Percentiles rank a stretch among this genome's conserved stretches.
Evolutionary conservation across 805 yeast genomes (phyloP).

Genomic region (Alloascoidea hylecoeti): DNA sequence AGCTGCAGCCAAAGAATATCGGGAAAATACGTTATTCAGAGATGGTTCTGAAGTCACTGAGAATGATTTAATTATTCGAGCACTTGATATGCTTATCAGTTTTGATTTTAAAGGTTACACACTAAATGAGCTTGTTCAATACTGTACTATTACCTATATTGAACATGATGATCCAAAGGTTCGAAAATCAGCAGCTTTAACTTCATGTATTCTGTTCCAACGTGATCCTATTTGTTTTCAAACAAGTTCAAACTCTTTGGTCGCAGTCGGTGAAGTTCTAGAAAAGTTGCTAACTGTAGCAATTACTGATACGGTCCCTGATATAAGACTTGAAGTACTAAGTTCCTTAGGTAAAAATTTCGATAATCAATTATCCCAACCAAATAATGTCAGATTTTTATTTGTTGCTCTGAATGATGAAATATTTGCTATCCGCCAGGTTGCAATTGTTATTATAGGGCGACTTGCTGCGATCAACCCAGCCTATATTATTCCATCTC

Average conservation of each 20-base stretch:
- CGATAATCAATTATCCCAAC: slow-evolving; percentile 89
- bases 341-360: slow-evolving; percentile 58
- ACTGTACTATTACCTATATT: slow-evolving; percentile 71
- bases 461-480: slow-evolving; percentile 80
- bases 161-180: slow-evolving; percentile 72
- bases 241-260: slow-evolving; percentile 65
- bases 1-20: slow-evolving; percentile 59
- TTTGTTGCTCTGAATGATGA: slow-evolving; percentile 91
- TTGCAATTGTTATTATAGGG: slow-evolving; percentile 69
- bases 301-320: slow-evolving; percentile 79
- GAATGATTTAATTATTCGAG: slow-evolving; percentile 48
- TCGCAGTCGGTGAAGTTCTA: slow-evolving; percentile 74
- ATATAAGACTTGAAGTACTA: slow-evolving; percentile 70
- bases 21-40: slow-evolving; percentile 57
- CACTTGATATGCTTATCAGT: slow-evolving; percentile 59
- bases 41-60: slow-evolving; percentile 38
- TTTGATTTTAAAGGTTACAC: slow-evolving; percentile 69
- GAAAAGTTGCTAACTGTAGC: slow-evolving; percentile 70
- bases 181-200: slow-evolving; percentile 71
- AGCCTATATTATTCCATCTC: slow-evolving; percentile 87
- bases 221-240: slow-evolving; percentile 78
- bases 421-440: slow-evolving; percentile 66
- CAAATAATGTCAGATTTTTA: slow-evolving; percentile 72
- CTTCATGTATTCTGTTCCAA: slow-evolving; percentile 64
- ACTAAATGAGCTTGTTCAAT: slow-evolving; percentile 76